A percentile compares a stretch with the other conserved stretches of the same genome.
phyloP scores from a whole-genome alignment of 805 yeast genomes.

The Saccharomycopsis sp. region DNA sequence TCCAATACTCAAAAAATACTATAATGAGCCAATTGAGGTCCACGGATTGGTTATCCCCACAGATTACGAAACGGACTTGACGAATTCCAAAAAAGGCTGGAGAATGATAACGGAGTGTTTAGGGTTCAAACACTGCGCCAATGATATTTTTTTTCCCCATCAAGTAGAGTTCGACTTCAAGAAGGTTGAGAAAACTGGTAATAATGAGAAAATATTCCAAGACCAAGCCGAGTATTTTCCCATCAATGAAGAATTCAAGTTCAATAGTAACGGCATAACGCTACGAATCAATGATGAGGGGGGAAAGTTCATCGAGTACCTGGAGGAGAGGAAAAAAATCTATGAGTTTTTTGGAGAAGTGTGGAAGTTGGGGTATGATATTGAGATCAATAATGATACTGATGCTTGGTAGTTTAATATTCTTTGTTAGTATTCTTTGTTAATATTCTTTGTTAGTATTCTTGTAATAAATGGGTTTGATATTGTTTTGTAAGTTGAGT shows the following conservation, averaged over 20 bases:
- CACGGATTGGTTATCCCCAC: constrained; percentile 10
- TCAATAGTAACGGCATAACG: background rate
- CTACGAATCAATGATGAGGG: background rate
- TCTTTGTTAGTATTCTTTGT: too few species aligned
- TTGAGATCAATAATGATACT: too few species aligned
- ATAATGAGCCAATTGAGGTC: constrained; percentile 3
- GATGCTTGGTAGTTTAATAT: too few species aligned
- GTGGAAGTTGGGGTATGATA: constrained; percentile 13
- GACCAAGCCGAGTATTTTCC: too few species aligned
- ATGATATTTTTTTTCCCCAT: constrained; percentile 35
- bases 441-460: too few species aligned
- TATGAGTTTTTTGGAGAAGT: constrained; percentile 13
- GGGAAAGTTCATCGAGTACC: constrained; percentile 6
- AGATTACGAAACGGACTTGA: background rate
- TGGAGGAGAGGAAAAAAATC: background rate
- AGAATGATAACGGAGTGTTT: constrained; percentile 39
- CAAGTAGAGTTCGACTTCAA: constrained; percentile 6
- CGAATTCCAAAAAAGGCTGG: constrained; percentile 32
- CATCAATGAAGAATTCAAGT: background rate
- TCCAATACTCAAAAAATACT: constrained; percentile 5
- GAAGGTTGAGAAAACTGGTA: background rate
- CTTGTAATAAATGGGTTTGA: too few species aligned
- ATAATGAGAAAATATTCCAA: too few species aligned
- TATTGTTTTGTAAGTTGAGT: too few species aligned
- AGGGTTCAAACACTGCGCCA: constrained; percentile 52